Evolutionary conservation across 1,139 yeast genomes (phyloP).

Genomic region (Petasospora rhodanensis): DNA sequence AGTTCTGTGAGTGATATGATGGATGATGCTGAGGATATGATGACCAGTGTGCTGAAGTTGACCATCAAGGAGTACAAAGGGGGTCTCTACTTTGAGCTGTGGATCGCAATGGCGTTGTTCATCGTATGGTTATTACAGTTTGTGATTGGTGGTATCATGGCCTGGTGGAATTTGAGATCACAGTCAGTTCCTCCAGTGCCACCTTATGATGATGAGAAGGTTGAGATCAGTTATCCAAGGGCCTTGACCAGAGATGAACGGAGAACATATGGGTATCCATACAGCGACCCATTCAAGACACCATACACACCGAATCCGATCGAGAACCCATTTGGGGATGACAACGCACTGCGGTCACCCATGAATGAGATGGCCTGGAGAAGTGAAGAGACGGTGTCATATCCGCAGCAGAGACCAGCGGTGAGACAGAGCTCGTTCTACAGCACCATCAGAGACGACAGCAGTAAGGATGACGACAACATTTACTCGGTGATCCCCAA

Average conservation of each 20-base stretch:
- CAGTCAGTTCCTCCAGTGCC: background rate
- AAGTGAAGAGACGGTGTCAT: conserved; percentile 1
- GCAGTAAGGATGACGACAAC: no score
- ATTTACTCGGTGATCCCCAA: no score
- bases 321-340: no score
- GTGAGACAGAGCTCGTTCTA: conserved; percentile 2
- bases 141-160: conserved; percentile 33
- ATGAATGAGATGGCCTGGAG: no score
- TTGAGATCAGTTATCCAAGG: conserved; percentile 10
- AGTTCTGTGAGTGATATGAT: conserved; percentile 7
- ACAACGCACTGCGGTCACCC: no score
- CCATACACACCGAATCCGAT: conserved; percentile 1
- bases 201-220: conserved; percentile 3
- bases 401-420: background rate
- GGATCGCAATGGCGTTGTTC: conserved; percentile 39
- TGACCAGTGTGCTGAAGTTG: conserved; percentile 26
- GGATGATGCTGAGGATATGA: conserved; percentile 12
- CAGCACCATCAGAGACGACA: background rate
- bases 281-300: conserved; percentile 6
- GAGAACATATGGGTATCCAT: conserved; percentile 12
- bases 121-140: conserved; percentile 47
- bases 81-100: conserved; percentile 41
- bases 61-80: conserved; percentile 32
- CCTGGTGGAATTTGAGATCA: conserved; percentile 8
- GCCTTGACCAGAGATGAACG: conserved; percentile 8